Base-by-base conservation (phyloP, 805 yeast genomes). In the Wickerhamiella shivajii region DNA sequence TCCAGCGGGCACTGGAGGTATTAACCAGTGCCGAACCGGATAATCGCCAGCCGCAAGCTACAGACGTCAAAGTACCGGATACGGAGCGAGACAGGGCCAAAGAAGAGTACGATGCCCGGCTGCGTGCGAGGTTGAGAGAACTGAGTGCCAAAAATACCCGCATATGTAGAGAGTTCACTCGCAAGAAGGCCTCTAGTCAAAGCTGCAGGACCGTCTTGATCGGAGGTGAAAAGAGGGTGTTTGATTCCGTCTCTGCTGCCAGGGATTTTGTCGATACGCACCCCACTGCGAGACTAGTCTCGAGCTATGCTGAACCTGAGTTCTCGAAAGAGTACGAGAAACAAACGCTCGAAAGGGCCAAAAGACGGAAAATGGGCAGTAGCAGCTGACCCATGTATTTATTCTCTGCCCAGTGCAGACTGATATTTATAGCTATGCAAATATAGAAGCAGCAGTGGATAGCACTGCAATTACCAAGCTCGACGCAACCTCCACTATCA, bases 1-100 rank as follows among this genome's bases (percentile, higher is more conserved):
- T 56, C n/a, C 41, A 42, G 8, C 40, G 41, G 21, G 61, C 61
- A 0, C 32, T 45, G 9, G 39, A 38, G 15, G 42, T 48, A 10
- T 45, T 57, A 17, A 27, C 45, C 3, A 45, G 50, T 28, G 39
- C 40, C 3, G 20, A 28, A n/a, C n/a, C n/a, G n/a, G n/a, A n/a
- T n/a, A n/a, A n/a, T n/a, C n/a, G n/a, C n/a, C 20, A 19, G 6
- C 17, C 7, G 12, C 16, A 14, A 26, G 32, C 15, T 20, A 16
- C 15, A 16, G 21, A 6, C 15, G 15, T 11, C 12, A n/a, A 24
- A 30, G 5, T 33, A 29, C n/a, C 18, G n/a, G 18, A 25, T 37
- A 10, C 22, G 35, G 18, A 30, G 14, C 15, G 40, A 36, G 24
- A 27, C 31, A 27, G 27, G 18, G 30, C 19, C 14, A 18, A 39